phyloP scores from a whole-genome alignment of 371 early-diverging fungal genomes.

The Fennellomyces sp. region DNA sequence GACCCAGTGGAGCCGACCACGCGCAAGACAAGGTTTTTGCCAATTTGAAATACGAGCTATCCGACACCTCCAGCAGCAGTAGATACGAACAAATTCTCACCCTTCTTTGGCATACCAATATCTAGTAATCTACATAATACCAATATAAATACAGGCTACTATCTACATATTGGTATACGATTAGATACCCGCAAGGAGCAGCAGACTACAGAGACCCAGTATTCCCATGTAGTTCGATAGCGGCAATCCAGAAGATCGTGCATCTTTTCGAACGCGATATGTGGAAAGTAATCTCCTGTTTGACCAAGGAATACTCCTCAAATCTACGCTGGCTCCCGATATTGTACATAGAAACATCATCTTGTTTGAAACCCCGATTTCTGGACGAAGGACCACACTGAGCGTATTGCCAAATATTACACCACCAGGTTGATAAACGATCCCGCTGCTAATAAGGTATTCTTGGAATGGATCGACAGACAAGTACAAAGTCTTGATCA shows the following conservation, averaged over 20 bases:
- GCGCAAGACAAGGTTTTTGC: slow-evolving; percentile 62
- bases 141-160: too few relatives aligned
- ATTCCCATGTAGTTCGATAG: slow-evolving; percentile 53
- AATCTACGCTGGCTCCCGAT: slow-evolving; percentile 46
- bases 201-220: slow-evolving; percentile 59
- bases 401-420: slow-evolving; percentile 62
- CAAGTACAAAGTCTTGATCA: slow-evolving; percentile 51
- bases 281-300: slow-evolving; percentile 13
- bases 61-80: slow-evolving; percentile 63
- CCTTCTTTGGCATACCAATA: slow-evolving; percentile 33
- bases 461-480: slow-evolving; percentile 56
- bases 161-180: too few relatives aligned
- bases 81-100: slow-evolving; percentile 55
- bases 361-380: slow-evolving; percentile 53
- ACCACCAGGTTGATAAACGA: slow-evolving; percentile 52
- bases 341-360: slow-evolving; percentile 66
- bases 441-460: slow-evolving; percentile 55
- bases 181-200: slow-evolving; percentile 40
- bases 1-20: slow-evolving; percentile 80
- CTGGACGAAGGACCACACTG: slow-evolving; percentile 61
- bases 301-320: slow-evolving; percentile 49
- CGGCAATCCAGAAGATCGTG: slow-evolving; percentile 39
- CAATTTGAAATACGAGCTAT: slow-evolving; percentile 66
- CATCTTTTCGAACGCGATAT: slow-evolving; percentile 29
- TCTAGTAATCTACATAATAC: slow-evolving; percentile 18